These are phyloP conservation scores for Hirschfeldia incana DNA, from an alignment of 345 rosid genomes.

Conservation along the genomic window DNA sequence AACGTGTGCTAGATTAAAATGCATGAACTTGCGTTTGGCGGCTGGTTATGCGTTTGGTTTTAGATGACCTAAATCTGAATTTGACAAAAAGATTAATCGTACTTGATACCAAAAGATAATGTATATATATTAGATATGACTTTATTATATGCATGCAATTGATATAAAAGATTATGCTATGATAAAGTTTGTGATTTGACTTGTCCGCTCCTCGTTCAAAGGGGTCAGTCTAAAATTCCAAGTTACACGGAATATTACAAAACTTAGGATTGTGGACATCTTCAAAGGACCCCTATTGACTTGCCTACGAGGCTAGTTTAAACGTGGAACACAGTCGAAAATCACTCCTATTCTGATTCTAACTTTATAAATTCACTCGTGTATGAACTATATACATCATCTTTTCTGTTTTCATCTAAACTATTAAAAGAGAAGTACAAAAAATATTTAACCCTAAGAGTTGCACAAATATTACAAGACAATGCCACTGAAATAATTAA, in stretches of 20 bases:
- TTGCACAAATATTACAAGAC: no score
- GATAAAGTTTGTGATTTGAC: conserved; percentile 8
- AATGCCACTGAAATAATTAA: no score
- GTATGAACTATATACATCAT: background rate
- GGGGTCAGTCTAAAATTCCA: conserved; percentile 30
- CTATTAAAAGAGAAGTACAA: no score
- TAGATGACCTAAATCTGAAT: conserved; percentile 6
- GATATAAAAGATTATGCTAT: background rate
- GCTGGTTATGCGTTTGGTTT: conserved; percentile 32
- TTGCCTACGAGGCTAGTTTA: conserved; percentile 9
- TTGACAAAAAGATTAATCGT: conserved; percentile 9
- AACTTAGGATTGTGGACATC: conserved; percentile 25
- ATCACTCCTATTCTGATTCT: conserved; percentile 9
- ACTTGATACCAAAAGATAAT: background rate
- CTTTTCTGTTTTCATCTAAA: background rate
- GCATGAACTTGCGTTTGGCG: conserved; percentile 31
- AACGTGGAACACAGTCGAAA: conserved; percentile 6
- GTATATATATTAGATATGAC: conserved; percentile 13
- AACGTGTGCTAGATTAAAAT: conserved; percentile 22
- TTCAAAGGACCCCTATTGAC: conserved; percentile 25
- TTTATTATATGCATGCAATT: background rate
- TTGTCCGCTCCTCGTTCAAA: conserved; percentile 27
- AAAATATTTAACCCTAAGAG: no score
- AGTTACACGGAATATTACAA: conserved; percentile 17
- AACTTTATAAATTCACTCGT: background rate